Conservation (phyloP, 2,329 filamentous ascomycete genomes). For the Blastomyces gilchristii region DNA sequence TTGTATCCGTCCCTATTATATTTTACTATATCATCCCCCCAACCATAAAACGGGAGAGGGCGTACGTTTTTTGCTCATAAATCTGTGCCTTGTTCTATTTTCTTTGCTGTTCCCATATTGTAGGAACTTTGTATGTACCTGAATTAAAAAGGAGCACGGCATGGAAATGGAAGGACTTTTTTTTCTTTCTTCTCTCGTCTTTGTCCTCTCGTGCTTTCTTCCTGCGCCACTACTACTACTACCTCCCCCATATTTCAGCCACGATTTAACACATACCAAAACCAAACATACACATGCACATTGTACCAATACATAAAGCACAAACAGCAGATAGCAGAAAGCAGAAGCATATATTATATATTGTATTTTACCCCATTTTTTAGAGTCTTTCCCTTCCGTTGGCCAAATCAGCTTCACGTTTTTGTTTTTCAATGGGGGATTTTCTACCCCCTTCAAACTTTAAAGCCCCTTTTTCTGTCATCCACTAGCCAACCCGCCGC, state of each 20-base stretch:
- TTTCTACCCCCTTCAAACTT: neutral
- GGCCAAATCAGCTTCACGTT: neutral
- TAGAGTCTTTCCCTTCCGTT: too few relatives aligned
- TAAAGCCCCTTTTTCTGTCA: neutral
- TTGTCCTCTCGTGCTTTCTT: too few relatives aligned
- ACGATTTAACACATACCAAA: neutral
- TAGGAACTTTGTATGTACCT: neutral
- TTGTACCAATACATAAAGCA: neutral
- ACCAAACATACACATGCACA: neutral
- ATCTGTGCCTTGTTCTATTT: neutral
- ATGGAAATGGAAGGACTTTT: neutral
- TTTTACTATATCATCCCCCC: neutral
- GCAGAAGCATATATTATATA: neutral
- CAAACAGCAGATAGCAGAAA: neutral
- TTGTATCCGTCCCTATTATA: neutral
- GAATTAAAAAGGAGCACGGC: neutral
- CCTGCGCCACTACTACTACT: neutral
- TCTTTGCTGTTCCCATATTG: neutral
- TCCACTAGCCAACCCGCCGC: too few relatives aligned
- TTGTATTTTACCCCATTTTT: neutral
- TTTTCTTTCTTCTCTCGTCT: neutral
- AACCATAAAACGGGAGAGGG: neutral
- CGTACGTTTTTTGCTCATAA: too few relatives aligned
- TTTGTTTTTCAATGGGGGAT: neutral
- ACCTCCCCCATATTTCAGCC: too few relatives aligned